These are phyloP conservation scores for Salvia hispanica DNA, from an alignment of 257 asterid genomes.

Conservation along the genomic window DNA sequence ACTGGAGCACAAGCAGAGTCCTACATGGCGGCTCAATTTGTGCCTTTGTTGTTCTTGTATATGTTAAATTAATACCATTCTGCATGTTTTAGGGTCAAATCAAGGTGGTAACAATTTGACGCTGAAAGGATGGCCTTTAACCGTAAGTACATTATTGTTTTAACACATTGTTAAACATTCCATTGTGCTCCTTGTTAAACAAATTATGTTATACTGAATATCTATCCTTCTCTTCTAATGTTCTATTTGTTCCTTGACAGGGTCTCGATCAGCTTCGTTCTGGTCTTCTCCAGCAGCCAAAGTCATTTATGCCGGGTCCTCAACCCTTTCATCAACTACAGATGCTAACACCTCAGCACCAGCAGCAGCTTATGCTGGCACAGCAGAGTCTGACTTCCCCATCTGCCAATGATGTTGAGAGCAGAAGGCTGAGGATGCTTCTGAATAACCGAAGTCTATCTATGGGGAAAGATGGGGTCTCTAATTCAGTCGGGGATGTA, in stretches of 20 bases:
- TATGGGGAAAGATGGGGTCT: slow-evolving; percentile 90
- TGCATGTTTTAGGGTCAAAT: slow-evolving; percentile 72
- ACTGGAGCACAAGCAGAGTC: not conserved
- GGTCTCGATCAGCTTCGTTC: slow-evolving; percentile 91
- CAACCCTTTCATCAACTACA: slow-evolving; percentile 94
- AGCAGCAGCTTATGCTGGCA: slow-evolving; percentile 91
- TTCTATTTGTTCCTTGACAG: slow-evolving; percentile 37
- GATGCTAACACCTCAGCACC: slow-evolving; percentile 95
- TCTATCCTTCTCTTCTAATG: not conserved
- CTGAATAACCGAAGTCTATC: slow-evolving; percentile 69
- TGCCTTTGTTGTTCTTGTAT: slow-evolving; percentile 19
- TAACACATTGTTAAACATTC: not conserved
- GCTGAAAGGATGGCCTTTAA: slow-evolving; percentile 97
- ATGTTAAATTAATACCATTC: slow-evolving; percentile 26
- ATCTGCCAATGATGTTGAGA: slow-evolving; percentile 74
- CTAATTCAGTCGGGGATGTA: slow-evolving; percentile 78
- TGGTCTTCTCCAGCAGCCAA: slow-evolving; percentile 93
- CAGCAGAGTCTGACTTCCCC: slow-evolving; percentile 89
- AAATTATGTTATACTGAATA: not conserved
- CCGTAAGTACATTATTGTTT: slow-evolving; percentile 59
- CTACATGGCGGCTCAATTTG: not conserved
- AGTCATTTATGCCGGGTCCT: slow-evolving; percentile 85
- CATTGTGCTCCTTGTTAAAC: not conserved
- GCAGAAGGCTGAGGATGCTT: slow-evolving; percentile 92
- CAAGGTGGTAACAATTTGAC: slow-evolving; percentile 95